phyloP scores from a whole-genome alignment of 306 rosid species.

The Cucumis hystrix region DNA sequence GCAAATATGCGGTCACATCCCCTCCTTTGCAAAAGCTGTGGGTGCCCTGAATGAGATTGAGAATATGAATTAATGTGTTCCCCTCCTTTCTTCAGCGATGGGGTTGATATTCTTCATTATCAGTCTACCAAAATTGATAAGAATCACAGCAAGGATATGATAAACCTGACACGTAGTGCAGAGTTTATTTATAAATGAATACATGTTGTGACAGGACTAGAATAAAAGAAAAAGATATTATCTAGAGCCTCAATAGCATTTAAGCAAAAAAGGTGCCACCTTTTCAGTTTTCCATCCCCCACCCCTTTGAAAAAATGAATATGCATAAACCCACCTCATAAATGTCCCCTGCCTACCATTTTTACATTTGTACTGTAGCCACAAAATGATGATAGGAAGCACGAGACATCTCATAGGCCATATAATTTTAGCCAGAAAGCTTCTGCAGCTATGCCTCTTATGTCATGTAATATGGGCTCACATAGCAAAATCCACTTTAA shows the following conservation, averaged over 20 bases:
- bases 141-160: slow-evolving; percentile 34
- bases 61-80: slow-evolving; percentile 20
- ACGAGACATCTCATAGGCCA: background rate
- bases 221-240: background rate
- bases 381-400: background rate
- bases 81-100: slow-evolving; percentile 16
- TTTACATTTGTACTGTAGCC: background rate
- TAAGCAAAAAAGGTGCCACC: background rate
- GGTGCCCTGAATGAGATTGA: slow-evolving; percentile 17
- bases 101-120: slow-evolving; percentile 25
- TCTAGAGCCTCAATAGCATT: background rate
- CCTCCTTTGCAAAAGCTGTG: slow-evolving; percentile 21
- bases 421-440: background rate
- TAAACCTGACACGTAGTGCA: slow-evolving; percentile 6
- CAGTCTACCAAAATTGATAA: slow-evolving; percentile 23
- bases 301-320: background rate
- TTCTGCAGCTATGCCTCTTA: background rate
- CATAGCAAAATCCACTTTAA: background rate
- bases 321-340: background rate
- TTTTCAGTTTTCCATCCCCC: background rate
- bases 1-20: slow-evolving; percentile 32
- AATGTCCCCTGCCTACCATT: background rate
- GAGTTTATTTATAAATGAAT: background rate
- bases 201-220: background rate
- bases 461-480: background rate